phyloP scores from a whole-genome alignment of 331 rosid species.

The Rosa hybrid region DNA sequence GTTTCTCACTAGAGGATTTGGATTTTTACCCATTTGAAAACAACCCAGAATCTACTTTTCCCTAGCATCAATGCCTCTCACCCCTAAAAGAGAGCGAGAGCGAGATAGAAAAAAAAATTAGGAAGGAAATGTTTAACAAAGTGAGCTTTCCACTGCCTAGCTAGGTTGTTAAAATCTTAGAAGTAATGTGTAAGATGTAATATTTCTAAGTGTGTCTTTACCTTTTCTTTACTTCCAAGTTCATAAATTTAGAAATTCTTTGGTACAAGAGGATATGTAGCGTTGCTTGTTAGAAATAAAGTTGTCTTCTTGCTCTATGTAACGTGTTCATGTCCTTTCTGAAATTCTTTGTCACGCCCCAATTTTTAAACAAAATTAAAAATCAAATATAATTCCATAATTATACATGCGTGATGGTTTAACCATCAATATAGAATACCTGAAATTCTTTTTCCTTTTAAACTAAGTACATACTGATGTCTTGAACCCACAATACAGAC shows the following conservation, averaged over 20 bases:
- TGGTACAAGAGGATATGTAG: constrained; percentile 3
- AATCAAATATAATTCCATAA: no score
- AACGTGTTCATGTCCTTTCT: background rate
- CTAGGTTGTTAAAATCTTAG: background rate
- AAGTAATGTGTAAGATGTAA: constrained; percentile 2
- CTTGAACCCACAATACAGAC: no score
- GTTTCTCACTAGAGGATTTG: constrained; percentile 36
- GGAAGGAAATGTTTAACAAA: background rate
- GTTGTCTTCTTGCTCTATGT: background rate
- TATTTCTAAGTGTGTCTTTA: background rate
- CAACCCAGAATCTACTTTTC: constrained; percentile 31
- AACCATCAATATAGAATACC: no score
- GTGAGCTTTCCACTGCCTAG: constrained; percentile 9
- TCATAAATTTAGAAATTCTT: constrained; percentile 14
- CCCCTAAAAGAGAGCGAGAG: background rate
- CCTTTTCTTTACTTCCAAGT: background rate
- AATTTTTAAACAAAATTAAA: no score
- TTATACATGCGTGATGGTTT: no score
- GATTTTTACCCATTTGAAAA: constrained; percentile 47
- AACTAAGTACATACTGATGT: no score
- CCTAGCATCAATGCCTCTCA: constrained; percentile 2
- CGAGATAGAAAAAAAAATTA: background rate
- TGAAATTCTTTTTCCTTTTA: no score
- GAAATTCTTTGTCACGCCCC: background rate
- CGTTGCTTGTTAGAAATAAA: constrained; percentile 2